phyloP scores from a whole-genome alignment of 495 filamentous ascomycete genomes.

The Cenococcum geophilum region DNA sequence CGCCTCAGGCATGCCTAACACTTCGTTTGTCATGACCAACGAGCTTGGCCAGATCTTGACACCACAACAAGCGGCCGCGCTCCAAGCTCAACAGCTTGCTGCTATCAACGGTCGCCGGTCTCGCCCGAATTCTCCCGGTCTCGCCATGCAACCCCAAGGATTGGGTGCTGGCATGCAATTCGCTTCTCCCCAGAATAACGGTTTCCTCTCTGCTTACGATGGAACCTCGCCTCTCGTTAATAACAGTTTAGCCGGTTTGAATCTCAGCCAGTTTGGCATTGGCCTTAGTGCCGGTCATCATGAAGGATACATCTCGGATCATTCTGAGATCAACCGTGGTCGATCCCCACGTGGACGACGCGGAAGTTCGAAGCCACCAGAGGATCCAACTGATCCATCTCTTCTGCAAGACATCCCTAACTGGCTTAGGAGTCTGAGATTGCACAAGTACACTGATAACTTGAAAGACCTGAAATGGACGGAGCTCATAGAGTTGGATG shows the following conservation, averaged over 20 bases:
- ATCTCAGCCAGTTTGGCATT: constrained; percentile 60
- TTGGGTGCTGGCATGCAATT: constrained; percentile 62
- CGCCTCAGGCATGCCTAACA: constrained; percentile 45
- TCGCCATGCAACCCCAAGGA: constrained; percentile 67
- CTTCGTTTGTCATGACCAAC: constrained; percentile 81
- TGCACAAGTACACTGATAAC: constrained; percentile 99
- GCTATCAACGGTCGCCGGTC: constrained; percentile 71
- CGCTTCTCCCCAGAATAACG: constrained; percentile 89
- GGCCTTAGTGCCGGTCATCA: constrained; percentile 47
- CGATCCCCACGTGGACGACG: constrained; percentile 87
- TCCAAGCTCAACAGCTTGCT: constrained; percentile 79
- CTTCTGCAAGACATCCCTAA: constrained; percentile 92
- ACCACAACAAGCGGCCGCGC: constrained; percentile 75
- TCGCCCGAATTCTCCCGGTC: constrained; percentile 85
- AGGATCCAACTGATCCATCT: constrained; percentile 88
- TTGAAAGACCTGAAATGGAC: constrained; percentile 95
- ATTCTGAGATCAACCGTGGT: constrained; percentile 82
- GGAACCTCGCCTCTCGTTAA: constrained; percentile 64
- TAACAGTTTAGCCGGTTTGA: constrained; percentile 64
- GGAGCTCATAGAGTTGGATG: constrained; percentile 86
- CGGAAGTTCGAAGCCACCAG: constrained; percentile 93
- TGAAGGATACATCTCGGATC: constrained; percentile 92
- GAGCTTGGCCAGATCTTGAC: constrained; percentile 83
- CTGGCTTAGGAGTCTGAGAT: constrained; percentile 88
- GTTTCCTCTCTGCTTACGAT: constrained; percentile 87